Evolutionary conservation across 768 basidiomycete species (phyloP).

Genomic region (Xanthoconium purpureum): DNA sequence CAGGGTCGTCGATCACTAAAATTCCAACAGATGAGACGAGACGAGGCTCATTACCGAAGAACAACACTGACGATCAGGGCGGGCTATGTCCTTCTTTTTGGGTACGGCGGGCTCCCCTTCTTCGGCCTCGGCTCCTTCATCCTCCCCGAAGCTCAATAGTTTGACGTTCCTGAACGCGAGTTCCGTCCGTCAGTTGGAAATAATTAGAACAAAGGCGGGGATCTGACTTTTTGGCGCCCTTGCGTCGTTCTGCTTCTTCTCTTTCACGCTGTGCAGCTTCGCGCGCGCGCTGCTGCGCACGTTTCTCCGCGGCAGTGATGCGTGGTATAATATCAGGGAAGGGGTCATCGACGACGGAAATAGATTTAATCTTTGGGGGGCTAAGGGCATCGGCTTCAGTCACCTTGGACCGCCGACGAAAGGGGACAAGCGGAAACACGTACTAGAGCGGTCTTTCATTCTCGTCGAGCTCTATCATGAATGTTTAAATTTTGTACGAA

Average conservation of each 20-base stretch:
- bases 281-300: constrained; percentile 77
- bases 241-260: constrained; percentile 69
- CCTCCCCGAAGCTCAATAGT: constrained; percentile 83
- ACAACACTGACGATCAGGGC: constrained; percentile 72
- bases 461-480: constrained; percentile 58
- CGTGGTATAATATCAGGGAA: constrained; percentile 94
- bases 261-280: constrained; percentile 72
- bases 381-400: constrained; percentile 37
- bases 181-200: neutral
- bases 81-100: constrained; percentile 77
- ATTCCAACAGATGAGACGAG: constrained; percentile 1
- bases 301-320: constrained; percentile 91
- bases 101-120: constrained; percentile 51
- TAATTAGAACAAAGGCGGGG: neutral
- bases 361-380: constrained; percentile 85
- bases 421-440: constrained; percentile 21
- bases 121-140: constrained; percentile 57
- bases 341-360: constrained; percentile 88
- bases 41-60: neutral
- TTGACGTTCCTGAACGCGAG: constrained; percentile 68
- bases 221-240: constrained; percentile 84
- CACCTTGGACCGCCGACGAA: neutral
- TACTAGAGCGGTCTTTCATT: constrained; percentile 81
- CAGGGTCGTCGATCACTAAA: constrained; percentile 24
- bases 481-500: neutral